These are phyloP conservation scores for Puya raimondii DNA, from an alignment of 176 grass and related monocot species.

Conservation along the genomic window DNA sequence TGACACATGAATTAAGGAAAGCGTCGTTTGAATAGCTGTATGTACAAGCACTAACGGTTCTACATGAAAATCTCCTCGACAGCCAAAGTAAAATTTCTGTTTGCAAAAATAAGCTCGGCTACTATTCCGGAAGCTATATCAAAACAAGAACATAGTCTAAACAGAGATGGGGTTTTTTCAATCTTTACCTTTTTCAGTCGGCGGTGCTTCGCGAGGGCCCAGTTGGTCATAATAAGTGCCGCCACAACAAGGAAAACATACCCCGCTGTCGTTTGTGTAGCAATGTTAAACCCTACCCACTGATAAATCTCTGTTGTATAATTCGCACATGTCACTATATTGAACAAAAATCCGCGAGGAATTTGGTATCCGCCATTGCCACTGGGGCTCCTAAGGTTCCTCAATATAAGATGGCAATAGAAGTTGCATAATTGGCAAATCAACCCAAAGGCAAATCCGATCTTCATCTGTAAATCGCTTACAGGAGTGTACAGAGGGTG, in stretches of 20 bases:
- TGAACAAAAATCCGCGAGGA: constrained; percentile 84
- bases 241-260: constrained; percentile 78
- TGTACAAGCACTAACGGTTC: too few species aligned
- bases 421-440: constrained; percentile 79
- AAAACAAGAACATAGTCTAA: not conserved
- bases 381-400: constrained; percentile 77
- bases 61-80: too few species aligned
- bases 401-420: constrained; percentile 87
- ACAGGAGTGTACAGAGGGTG: constrained; percentile 82
- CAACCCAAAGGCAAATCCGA: constrained; percentile 74
- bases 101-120: too few species aligned
- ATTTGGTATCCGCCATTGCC: constrained; percentile 89
- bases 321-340: constrained; percentile 91
- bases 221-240: constrained; percentile 82
- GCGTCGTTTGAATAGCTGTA: too few species aligned
- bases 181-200: constrained; percentile 74
- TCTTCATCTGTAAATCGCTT: constrained; percentile 75
- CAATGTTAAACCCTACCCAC: constrained; percentile 91
- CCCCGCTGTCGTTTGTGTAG: constrained; percentile 80
- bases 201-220: constrained; percentile 77
- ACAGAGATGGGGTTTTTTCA: not conserved
- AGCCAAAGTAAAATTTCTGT: too few species aligned
- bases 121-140: too few species aligned
- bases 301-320: constrained; percentile 99
- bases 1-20: too few species aligned